phyloP scores from a whole-genome alignment of 805 yeast genomes.

The Blastobotrys chiropterorum region DNA sequence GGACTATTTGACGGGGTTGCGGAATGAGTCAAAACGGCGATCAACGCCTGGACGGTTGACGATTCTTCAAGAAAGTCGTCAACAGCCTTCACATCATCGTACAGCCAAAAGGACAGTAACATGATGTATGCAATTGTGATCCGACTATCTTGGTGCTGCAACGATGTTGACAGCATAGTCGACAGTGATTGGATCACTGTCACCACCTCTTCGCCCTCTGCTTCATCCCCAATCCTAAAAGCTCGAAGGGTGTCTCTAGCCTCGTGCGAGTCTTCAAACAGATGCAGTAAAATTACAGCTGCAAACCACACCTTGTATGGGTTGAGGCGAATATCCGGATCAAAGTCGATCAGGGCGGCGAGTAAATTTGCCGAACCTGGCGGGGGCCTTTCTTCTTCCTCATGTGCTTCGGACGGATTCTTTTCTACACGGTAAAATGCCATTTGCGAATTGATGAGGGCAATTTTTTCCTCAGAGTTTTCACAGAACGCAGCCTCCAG shows the following conservation, averaged over 20 bases:
- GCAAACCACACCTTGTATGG: conserved; percentile 90
- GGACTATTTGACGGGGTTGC: conserved; percentile 42
- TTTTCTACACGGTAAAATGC: conserved; percentile 34
- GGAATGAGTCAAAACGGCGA: conserved; percentile 56
- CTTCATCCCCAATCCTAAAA: conserved; percentile 48
- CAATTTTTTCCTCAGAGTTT: conserved; percentile 53
- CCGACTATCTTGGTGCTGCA: conserved; percentile 61
- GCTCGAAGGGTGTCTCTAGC: conserved; percentile 34
- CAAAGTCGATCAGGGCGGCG: conserved; percentile 66
- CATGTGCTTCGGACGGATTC: conserved; percentile 2
- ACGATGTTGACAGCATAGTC: conserved; percentile 61
- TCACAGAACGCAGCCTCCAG: conserved; percentile 62
- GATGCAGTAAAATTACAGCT: conserved; percentile 51
- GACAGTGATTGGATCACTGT: conserved; percentile 68
- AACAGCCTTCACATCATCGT: conserved; percentile 69
- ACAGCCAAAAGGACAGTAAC: conserved; percentile 69
- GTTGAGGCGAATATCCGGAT: conserved; percentile 62
- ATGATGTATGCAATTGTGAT: conserved; percentile 71
- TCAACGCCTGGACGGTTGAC: conserved; percentile 57
- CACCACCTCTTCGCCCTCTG: conserved; percentile 58
- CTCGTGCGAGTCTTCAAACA: conserved; percentile 46
- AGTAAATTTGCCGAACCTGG: conserved; percentile 52
- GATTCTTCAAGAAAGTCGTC: conserved; percentile 66
- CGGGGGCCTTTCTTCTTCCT: conserved; percentile 5
- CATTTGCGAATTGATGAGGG: conserved; percentile 65